phyloP scores from a whole-genome alignment of 805 yeast genomes.

The Metschnikowia anglica region DNA sequence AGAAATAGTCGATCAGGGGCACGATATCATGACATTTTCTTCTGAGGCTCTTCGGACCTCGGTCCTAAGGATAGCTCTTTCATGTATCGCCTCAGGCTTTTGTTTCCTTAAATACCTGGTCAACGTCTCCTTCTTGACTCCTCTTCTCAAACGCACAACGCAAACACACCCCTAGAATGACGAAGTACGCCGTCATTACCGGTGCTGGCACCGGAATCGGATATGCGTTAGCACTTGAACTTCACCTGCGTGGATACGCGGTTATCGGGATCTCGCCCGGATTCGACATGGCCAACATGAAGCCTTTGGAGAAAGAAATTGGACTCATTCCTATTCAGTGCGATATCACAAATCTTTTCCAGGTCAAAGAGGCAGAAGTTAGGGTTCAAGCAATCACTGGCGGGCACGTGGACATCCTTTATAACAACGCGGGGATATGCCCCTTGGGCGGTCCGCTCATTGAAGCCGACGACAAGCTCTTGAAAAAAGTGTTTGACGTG shows the following conservation, averaged over 20 bases:
- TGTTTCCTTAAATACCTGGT: too few relatives aligned
- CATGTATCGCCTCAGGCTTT: too few relatives aligned
- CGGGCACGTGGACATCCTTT: conserved; percentile 37
- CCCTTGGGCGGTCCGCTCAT: conserved; percentile 30
- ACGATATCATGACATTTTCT: too few relatives aligned
- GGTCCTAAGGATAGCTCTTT: too few relatives aligned
- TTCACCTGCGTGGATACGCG: conserved; percentile 34
- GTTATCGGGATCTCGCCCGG: conserved; percentile 39
- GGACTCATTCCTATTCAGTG: conserved; percentile 30
- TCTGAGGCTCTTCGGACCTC: too few relatives aligned
- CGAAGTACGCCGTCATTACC: conserved; percentile 18
- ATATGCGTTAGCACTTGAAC: conserved; percentile 15
- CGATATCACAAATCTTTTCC: conserved; percentile 33
- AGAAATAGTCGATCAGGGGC: too few relatives aligned
- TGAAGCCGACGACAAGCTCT: conserved; percentile 29
- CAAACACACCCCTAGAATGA: background rate
- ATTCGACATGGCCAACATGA: conserved; percentile 24
- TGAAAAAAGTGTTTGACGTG: conserved; percentile 29
- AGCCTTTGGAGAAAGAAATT: conserved; percentile 25
- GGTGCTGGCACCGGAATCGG: conserved; percentile 23
- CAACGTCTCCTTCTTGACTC: too few relatives aligned
- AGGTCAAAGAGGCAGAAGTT: conserved; percentile 20
- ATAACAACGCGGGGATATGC: conserved; percentile 43
- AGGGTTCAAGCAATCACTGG: conserved; percentile 26
- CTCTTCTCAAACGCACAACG: too few relatives aligned